phyloP scores from a whole-genome alignment of 176 grass and related monocot species.

The Aegilops longissima region DNA sequence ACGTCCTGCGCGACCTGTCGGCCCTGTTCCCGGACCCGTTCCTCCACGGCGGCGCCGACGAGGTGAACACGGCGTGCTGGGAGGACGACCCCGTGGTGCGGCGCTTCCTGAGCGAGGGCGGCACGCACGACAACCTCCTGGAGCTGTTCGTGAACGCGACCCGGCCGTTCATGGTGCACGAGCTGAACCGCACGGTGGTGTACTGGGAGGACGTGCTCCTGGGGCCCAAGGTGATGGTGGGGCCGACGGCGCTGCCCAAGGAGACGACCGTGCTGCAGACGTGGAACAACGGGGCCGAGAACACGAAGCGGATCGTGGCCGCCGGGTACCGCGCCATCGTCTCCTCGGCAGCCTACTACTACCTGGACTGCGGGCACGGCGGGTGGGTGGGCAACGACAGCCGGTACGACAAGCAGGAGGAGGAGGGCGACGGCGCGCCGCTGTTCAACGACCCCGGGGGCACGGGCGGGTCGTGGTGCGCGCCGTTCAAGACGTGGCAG shows the following conservation, averaged over 20 bases:
- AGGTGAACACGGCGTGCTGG: conserved; percentile 96
- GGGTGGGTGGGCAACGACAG: conserved; percentile 93
- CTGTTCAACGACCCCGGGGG: conserved; percentile 89
- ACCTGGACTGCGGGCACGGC: conserved; percentile 95
- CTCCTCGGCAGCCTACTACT: conserved; percentile 86
- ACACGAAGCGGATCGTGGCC: conserved; percentile 81
- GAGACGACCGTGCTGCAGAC: conserved; percentile 93
- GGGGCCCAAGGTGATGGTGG: conserved; percentile 54
- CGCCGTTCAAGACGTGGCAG: conserved; percentile 94
- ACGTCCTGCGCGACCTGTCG: conserved; percentile 67
- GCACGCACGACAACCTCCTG: conserved; percentile 67
- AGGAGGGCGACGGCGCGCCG: conserved; percentile 51
- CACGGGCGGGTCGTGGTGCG: conserved; percentile 90
- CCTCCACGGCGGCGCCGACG: conserved; percentile 80
- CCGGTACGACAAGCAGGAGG: conserved; percentile 86
- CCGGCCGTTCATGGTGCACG: conserved; percentile 55
- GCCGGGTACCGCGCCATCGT: conserved; percentile 86
- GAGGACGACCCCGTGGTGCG: conserved; percentile 61
- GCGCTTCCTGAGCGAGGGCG: conserved; percentile 55
- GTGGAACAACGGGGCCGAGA: conserved; percentile 87
- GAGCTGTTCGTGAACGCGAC: conserved; percentile 84
- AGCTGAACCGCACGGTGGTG: conserved; percentile 84
- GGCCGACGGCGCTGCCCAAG: conserved; percentile 45
- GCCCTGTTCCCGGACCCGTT: conserved; percentile 66
- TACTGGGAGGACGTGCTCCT: conserved; percentile 98